These are phyloP conservation scores for Chrysanthemum makinoi DNA, from an alignment of 129 eudicot species.

Conservation along the genomic window DNA sequence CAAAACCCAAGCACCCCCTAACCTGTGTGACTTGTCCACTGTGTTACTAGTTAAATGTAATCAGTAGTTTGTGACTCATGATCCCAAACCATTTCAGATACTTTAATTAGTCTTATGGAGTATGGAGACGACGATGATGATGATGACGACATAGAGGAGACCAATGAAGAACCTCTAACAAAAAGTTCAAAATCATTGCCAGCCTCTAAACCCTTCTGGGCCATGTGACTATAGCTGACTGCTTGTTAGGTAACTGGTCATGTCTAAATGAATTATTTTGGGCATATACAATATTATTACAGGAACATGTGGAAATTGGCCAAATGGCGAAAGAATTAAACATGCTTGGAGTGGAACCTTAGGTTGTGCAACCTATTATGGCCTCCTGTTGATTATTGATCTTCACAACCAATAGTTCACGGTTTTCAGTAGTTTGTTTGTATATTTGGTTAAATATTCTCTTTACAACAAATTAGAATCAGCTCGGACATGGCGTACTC, in stretches of 20 bases:
- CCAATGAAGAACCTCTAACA: conserved; percentile 20
- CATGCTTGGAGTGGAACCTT: not conserved
- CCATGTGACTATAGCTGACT: conserved; percentile 34
- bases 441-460: not conserved
- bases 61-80: not conserved
- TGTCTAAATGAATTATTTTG: conserved; percentile 1
- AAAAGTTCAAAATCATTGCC: conserved; percentile 28
- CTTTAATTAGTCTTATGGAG: conserved; percentile 70
- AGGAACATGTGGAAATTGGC: conserved; percentile 20
- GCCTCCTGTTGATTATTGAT: conserved; percentile 3
- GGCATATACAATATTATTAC: conserved; percentile 5
- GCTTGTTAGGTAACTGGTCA: conserved; percentile 18
- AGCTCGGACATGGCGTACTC: not conserved
- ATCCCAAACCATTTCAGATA: conserved; percentile 43
- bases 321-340: conserved; percentile 2
- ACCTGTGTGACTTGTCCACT: not conserved
- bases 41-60: no score
- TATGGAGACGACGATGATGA: conserved; percentile 80
- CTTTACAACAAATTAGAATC: not conserved
- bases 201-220: conserved; percentile 80
- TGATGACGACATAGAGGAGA: conserved; percentile 45
- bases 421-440: not conserved
- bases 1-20: no score
- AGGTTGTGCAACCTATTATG: conserved; percentile 6
- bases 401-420: conserved; percentile 4